phyloP scores from a whole-genome alignment of 2,329 filamentous ascomycete species.

The Phaeosphaeria sp. region DNA sequence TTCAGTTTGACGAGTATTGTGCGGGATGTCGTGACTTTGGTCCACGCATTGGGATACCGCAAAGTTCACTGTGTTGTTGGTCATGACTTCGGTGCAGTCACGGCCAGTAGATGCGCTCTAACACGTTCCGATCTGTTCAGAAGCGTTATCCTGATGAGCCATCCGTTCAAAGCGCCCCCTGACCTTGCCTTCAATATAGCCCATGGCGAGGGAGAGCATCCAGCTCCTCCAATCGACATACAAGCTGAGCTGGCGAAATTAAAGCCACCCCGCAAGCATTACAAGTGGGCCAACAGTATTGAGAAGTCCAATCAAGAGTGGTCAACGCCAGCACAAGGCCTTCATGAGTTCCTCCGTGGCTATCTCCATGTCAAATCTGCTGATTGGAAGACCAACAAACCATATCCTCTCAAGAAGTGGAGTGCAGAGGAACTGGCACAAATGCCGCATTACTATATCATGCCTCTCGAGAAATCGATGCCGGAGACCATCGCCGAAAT shows the following conservation, averaged over 20 bases:
- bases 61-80: constrained; percentile 66
- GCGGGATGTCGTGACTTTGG: constrained; percentile 67
- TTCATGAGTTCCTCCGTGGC: constrained; percentile 67
- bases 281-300: constrained; percentile 71
- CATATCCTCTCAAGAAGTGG: constrained; percentile 63
- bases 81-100: constrained; percentile 71
- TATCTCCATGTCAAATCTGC: constrained; percentile 74
- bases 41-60: constrained; percentile 66
- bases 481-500: constrained; percentile 61
- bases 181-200: constrained; percentile 57
- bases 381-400: constrained; percentile 63
- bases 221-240: constrained; percentile 52
- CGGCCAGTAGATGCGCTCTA: constrained; percentile 64
- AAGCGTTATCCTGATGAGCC: constrained; percentile 68
- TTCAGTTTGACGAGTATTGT: constrained; percentile 66
- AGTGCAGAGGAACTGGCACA: constrained; percentile 62
- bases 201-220: constrained; percentile 29
- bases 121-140: constrained; percentile 70
- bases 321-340: constrained; percentile 57
- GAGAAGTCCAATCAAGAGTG: constrained; percentile 56
- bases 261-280: constrained; percentile 68
- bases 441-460: constrained; percentile 73
- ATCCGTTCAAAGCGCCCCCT: constrained; percentile 65
- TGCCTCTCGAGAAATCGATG: constrained; percentile 66
- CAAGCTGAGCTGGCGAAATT: constrained; percentile 62